phyloP scores from a whole-genome alignment of 1,139 yeast genomes.

The Suhomyces anneliseae region DNA sequence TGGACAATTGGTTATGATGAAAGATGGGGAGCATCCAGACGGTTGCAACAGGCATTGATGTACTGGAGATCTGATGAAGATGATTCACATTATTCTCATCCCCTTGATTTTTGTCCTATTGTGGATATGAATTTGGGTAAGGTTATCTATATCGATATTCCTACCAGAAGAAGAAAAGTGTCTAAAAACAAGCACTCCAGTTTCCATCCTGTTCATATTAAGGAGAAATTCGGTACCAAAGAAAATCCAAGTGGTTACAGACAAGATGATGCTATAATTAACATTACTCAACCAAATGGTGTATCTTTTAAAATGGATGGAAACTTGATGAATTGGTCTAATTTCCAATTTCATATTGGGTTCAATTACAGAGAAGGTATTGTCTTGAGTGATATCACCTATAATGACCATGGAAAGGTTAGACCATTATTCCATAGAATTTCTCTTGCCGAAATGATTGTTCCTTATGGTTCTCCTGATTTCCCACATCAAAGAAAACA shows the following conservation, averaged over 20 bases:
- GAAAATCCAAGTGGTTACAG: slow-evolving; percentile 57
- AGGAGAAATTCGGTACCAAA: slow-evolving; percentile 56
- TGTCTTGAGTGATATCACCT: slow-evolving; percentile 69
- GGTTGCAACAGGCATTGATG: slow-evolving; percentile 80
- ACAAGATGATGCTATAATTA: slow-evolving; percentile 57
- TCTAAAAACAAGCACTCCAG: slow-evolving; percentile 67
- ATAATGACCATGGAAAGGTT: slow-evolving; percentile 70
- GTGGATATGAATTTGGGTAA: slow-evolving; percentile 70
- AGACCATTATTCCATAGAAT: slow-evolving; percentile 77
- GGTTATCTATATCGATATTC: slow-evolving; percentile 73
- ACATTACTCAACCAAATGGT: slow-evolving; percentile 77
- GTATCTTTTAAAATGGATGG: slow-evolving; percentile 74
- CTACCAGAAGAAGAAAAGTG: slow-evolving; percentile 69
- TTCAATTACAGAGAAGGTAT: slow-evolving; percentile 86
- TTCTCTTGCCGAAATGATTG: slow-evolving; percentile 80
- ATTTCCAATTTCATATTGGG: slow-evolving; percentile 74
- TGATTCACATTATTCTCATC: slow-evolving; percentile 82
- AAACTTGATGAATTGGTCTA: slow-evolving; percentile 72
- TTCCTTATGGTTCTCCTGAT: slow-evolving; percentile 78
- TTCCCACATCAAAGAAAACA: slow-evolving; percentile 83
- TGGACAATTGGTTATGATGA: slow-evolving; percentile 87
- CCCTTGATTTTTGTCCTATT: slow-evolving; percentile 80
- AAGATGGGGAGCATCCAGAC: slow-evolving; percentile 74
- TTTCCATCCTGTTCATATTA: slow-evolving; percentile 65
- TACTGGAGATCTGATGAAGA: slow-evolving; percentile 77